Percentiles rank a stretch among this genome's conserved stretches.
phyloP scores from a whole-genome alignment of 2,329 filamentous ascomycete genomes.

The Beauveria bassiana region DNA sequence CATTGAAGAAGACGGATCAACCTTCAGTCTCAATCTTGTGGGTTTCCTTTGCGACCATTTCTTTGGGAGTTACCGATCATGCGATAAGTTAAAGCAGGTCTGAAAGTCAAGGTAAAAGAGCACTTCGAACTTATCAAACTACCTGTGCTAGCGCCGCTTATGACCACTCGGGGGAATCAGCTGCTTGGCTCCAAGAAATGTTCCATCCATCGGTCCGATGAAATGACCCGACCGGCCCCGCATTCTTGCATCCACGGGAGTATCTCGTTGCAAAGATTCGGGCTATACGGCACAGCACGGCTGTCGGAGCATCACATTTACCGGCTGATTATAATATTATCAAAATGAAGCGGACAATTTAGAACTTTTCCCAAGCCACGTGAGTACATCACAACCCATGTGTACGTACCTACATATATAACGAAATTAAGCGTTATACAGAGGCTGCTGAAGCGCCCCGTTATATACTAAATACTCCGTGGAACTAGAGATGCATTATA shows the following conservation, averaged over 20 bases:
- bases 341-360: no score
- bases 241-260: neutral
- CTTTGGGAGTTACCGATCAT: neutral
- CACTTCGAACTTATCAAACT: neutral
- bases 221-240: neutral
- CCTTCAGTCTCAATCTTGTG: neutral
- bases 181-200: neutral
- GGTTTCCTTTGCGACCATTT: neutral
- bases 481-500: no score
- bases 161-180: neutral
- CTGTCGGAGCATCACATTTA: no score
- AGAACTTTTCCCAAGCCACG: no score
- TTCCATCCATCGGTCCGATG: neutral
- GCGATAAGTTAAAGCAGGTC: neutral
- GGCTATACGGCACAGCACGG: neutral
- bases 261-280: neutral
- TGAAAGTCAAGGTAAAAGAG: neutral
- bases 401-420: no score
- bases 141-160: neutral
- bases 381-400: no score
- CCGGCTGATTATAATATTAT: no score
- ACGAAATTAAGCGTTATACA: no score
- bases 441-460: no score
- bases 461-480: no score
- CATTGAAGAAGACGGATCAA: neutral